Base-by-base conservation (phyloP, 306 rosid species). In the Quercus aquifolioides region DNA sequence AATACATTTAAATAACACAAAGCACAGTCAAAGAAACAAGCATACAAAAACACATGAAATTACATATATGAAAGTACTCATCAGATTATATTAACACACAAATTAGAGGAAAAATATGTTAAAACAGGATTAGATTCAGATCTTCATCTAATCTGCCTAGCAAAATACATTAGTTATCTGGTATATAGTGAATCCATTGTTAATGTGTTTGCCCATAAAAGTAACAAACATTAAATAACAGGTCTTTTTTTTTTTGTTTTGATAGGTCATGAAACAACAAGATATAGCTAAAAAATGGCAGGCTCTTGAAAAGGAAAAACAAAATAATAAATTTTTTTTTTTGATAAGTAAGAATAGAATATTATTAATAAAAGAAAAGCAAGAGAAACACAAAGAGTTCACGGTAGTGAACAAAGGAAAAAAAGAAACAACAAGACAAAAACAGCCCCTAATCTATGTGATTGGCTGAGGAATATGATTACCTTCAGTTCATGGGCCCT, bases 401-500 rank as follows among this genome's bases (percentile, higher is more conserved):
- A n/a, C n/a, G n/a, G n/a, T n/a, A n/a, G n/a, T n/a, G n/a, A n/a
- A n/a, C n/a, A n/a, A n/a, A n/a, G n/a, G n/a, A n/a, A n/a, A n/a
- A n/a, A n/a, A n/a, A n/a, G n/a, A n/a, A n/a, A n/a, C n/a, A n/a
- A n/a, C n/a, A n/a, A n/a, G n/a, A n/a, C n/a, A n/a, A n/a, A n/a
- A n/a, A n/a, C n/a, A n/a, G n/a, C n/a, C n/a, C n/a, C n/a, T n/a
- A n/a, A n/a, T n/a, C n/a, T n/a, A n/a, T n/a, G n/a, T 38, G 26
- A 67, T 57, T 52, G 74, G 56, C 54, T 62, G 54, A 72, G 81
- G 76, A 82, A 73, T 76, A 80, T 70, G 52, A 82, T 86, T 90
- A 92, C 97, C 91, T 28, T 79, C 38, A 87, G 81, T 75, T 88
- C 87, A 64, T 25, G 69, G 54, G 94, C 97, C 82, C 77, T 88